Evolutionary conservation across 345 rosid genomes (phyloP).

Genomic region (Euphorbia tirucalli): DNA sequence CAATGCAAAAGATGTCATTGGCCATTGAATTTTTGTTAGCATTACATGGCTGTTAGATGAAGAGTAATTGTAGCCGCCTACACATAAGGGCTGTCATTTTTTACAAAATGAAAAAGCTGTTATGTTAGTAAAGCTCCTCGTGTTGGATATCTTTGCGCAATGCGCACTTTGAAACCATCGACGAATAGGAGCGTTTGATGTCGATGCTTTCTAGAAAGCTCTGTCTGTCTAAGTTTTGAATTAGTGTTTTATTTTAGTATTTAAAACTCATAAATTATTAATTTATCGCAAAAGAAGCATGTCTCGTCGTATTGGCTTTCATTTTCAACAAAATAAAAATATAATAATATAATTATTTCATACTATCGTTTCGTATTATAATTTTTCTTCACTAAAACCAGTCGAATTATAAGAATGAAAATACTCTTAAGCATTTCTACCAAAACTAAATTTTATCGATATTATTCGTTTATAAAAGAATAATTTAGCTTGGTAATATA

Average conservation of each 20-base stretch:
- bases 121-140: neutral
- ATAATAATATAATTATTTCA: neutral
- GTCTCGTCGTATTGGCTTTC: neutral
- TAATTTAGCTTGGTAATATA: too few species aligned
- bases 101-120: neutral
- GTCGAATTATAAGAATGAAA: too few species aligned
- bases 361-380: too few species aligned
- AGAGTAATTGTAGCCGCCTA: neutral
- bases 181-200: constrained; percentile 15
- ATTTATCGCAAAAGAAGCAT: neutral
- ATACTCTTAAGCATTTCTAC: too few species aligned
- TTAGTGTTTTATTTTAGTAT: neutral
- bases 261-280: neutral
- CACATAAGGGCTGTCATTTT: neutral
- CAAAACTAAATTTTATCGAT: too few species aligned
- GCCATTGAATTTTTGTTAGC: neutral
- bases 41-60: neutral
- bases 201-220: constrained; percentile 10
- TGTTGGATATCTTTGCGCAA: constrained; percentile 12
- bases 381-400: too few species aligned
- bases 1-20: neutral
- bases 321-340: neutral
- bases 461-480: too few species aligned
- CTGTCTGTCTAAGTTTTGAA: neutral
- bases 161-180: constrained; percentile 20